Base-by-base conservation (phyloP, 2,329 filamentous ascomycete genomes). In the Cadophora malorum region DNA sequence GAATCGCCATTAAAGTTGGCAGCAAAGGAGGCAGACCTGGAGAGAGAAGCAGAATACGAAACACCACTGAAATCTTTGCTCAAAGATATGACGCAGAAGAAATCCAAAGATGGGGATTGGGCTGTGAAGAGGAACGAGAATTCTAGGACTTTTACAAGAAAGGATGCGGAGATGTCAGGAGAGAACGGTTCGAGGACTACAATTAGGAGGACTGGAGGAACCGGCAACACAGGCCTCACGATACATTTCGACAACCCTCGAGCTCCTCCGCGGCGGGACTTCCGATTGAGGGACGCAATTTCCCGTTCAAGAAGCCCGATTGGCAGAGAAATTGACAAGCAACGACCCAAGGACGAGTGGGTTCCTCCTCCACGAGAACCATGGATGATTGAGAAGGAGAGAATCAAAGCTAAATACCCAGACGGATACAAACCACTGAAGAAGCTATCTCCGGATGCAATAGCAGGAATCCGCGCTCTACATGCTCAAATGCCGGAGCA, bases 381-480 rank as follows among this genome's bases (percentile, higher is more conserved):
- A 3, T 98, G 96, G 96, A 85, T 87, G 77, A 78, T 87, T 16
- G 91, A 97, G 72, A 97, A 97, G 78, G 82, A 81, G 1, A 91
- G 89, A 0, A 80, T 96, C 45, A 86, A 90, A 74, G 80, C 87
- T 69, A 99, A 98, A 76, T 96, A 97, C 72, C 88, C 88, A 1
- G 86, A 90, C 8, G 88, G 90, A 10, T 99, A 95, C 94, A 85
- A 85, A 33, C 95, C 96, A 35, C 86, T 87, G 60, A 97, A 97
- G 79, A 90, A 90, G 67, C 85, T 99, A 10, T 98, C 96, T 0
- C 96, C 96, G 0, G 95, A 98, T 79, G 93, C 94, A 0, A 83
- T 97, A 38, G 90, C 92, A n/a, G 94, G 94, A 52, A 97, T 99
- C 73, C 89, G 94, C 52, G 90, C 92, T 23, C 83, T 99, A 41